A percentile compares a stretch with the other conserved stretches of the same genome.
Evolutionary conservation across 208 protist species (phyloP).

Genomic region (Polymyxa betae): DNA sequence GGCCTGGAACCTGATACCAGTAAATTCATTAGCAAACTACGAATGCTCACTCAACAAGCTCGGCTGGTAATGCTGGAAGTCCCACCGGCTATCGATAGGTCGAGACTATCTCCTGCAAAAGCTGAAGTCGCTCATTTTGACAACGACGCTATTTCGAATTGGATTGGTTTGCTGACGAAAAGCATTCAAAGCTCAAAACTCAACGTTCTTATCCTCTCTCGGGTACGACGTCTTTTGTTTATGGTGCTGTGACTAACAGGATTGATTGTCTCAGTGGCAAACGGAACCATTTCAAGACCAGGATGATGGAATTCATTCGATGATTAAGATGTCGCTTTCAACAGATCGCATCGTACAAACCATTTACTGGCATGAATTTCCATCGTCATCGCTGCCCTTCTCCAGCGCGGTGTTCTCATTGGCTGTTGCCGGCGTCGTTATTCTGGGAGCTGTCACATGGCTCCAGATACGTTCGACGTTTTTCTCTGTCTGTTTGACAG

Average conservation of each 20-base stretch:
- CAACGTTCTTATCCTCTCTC: not conserved
- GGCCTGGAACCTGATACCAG: not conserved
- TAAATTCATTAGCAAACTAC: not conserved
- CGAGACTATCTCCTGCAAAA: not conserved
- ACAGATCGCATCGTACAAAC: not conserved
- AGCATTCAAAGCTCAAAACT: not conserved
- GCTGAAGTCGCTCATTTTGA: not conserved
- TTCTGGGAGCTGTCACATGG: not conserved
- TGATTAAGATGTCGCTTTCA: not conserved
- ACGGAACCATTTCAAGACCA: constrained; percentile 16
- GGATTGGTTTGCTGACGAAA: not conserved
- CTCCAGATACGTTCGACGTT: not conserved
- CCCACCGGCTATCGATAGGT: not conserved
- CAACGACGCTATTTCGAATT: not conserved
- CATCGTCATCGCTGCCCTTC: not conserved
- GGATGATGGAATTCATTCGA: constrained; percentile 38
- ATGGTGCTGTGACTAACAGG: not conserved
- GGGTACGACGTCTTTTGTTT: not conserved
- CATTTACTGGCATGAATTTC: constrained; percentile 8
- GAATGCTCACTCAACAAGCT: not conserved
- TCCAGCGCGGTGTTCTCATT: not conserved
- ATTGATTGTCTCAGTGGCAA: not conserved
- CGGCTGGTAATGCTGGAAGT: not conserved
- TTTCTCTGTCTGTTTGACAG: no score
- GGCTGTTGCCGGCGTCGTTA: not conserved